Evolutionary conservation across 1,139 yeast species (phyloP).

Genomic region (Geotrichum aggregatum): DNA sequence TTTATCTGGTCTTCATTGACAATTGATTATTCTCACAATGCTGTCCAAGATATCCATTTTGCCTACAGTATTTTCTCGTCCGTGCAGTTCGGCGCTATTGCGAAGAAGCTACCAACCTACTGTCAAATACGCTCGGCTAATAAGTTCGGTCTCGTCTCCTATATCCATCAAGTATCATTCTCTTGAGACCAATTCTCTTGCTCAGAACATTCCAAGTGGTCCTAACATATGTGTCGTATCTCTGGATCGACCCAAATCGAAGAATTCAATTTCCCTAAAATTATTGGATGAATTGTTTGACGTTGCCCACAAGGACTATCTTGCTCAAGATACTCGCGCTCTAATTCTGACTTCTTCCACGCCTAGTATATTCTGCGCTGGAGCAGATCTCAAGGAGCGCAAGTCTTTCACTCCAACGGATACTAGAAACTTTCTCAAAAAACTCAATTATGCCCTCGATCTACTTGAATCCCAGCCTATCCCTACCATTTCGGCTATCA

Average conservation of each 20-base stretch:
- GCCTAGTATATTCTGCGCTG: slow-evolving; percentile 36
- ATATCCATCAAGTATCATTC: slow-evolving; percentile 14
- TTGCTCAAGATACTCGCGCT: slow-evolving; percentile 29
- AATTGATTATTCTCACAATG: neutral
- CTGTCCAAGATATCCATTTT: neutral
- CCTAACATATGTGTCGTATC: slow-evolving; percentile 30
- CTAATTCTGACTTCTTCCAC: slow-evolving; percentile 33
- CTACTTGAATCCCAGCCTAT: slow-evolving; percentile 30
- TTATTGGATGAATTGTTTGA: slow-evolving; percentile 31
- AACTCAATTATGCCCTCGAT: slow-evolving; percentile 32
- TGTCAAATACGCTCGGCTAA: neutral
- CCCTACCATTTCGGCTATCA: slow-evolving; percentile 35
- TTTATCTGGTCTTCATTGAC: no score
- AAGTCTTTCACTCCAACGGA: slow-evolving; percentile 33
- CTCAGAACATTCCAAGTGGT: slow-evolving; percentile 16
- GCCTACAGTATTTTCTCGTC: neutral
- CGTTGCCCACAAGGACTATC: slow-evolving; percentile 24
- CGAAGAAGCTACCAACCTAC: neutral
- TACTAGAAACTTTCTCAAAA: slow-evolving; percentile 32
- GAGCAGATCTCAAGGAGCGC: slow-evolving; percentile 39
- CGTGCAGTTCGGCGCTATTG: neutral
- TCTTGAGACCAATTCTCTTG: neutral
- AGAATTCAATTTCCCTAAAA: slow-evolving; percentile 34
- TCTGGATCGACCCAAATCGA: slow-evolving; percentile 35
- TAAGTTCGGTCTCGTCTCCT: slow-evolving; percentile 7